These are phyloP conservation scores for Coffea canephora DNA, from an alignment of 257 asterid genomes.

Conservation along the genomic window DNA sequence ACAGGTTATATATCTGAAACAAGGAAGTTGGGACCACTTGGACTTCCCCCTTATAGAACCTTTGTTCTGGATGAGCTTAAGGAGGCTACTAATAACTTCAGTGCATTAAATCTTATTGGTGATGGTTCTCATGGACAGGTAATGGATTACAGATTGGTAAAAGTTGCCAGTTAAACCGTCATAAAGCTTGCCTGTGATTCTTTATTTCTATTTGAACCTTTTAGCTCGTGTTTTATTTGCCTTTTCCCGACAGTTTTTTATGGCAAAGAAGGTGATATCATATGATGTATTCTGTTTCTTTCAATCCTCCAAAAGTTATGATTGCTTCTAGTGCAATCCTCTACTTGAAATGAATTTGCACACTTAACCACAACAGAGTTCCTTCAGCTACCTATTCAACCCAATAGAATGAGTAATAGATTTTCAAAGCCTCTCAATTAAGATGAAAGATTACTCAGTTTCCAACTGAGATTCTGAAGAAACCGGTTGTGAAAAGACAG, in stretches of 20 bases:
- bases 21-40: slow-evolving; percentile 69
- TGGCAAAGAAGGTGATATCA: neutral
- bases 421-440: too few species aligned
- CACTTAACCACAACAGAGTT: neutral
- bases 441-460: too few species aligned
- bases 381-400: neutral
- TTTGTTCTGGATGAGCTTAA: slow-evolving; percentile 70
- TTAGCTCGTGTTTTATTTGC: neutral
- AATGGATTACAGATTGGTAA: slow-evolving; percentile 1
- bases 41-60: slow-evolving; percentile 66
- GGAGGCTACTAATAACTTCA: slow-evolving; percentile 82
- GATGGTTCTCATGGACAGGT: slow-evolving; percentile 76
- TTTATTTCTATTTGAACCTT: neutral
- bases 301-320: neutral
- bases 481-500: too few species aligned
- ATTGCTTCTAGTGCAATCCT: neutral
- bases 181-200: neutral
- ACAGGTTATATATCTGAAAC: slow-evolving; percentile 81
- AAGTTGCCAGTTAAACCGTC: neutral
- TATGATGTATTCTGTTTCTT: neutral
- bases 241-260: neutral
- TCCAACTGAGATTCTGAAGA: too few species aligned
- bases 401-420: neutral
- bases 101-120: slow-evolving; percentile 43
- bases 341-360: neutral